Evolutionary conservation across 257 asterid species (phyloP).

Genomic region (Asclepias syriaca): DNA sequence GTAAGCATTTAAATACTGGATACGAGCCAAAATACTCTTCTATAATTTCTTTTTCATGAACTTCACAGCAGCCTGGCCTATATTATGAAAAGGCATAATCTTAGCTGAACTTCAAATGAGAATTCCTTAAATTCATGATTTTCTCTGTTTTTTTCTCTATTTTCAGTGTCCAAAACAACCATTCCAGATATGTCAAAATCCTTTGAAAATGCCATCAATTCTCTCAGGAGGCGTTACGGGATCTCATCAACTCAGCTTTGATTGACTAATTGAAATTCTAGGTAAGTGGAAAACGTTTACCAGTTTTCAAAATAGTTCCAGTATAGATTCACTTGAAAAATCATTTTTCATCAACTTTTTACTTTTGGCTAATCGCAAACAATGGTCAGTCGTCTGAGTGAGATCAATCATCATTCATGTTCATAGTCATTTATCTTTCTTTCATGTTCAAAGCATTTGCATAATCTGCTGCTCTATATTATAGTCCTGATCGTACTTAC

Average conservation of each 20-base stretch:
- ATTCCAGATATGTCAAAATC: constrained; percentile 64
- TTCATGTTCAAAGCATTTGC: no score
- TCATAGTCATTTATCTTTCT: no score
- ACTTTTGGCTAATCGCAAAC: neutral
- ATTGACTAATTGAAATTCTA: constrained; percentile 17
- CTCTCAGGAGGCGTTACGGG: constrained; percentile 69
- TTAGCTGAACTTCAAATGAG: no score
- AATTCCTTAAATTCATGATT: constrained; percentile 1
- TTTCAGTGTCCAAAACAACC: constrained; percentile 64
- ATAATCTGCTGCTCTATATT: no score
- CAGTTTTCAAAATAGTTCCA: neutral
- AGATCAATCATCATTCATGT: no score
- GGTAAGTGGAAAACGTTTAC: constrained; percentile 7
- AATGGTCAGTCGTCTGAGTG: neutral
- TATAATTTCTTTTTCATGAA: neutral
- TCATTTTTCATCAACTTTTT: neutral
- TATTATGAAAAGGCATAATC: neutral
- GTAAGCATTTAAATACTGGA: constrained; percentile 40
- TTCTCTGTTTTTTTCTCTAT: constrained; percentile 7
- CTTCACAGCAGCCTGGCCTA: neutral
- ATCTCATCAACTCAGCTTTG: constrained; percentile 43
- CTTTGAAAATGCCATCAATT: constrained; percentile 56
- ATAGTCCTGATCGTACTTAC: no score
- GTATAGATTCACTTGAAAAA: neutral
- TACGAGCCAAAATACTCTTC: neutral